A percentile compares a stretch with the other conserved stretches of the same genome.
phyloP scores from a whole-genome alignment of 2,329 filamentous ascomycete species.

The Eutypella sp. region DNA sequence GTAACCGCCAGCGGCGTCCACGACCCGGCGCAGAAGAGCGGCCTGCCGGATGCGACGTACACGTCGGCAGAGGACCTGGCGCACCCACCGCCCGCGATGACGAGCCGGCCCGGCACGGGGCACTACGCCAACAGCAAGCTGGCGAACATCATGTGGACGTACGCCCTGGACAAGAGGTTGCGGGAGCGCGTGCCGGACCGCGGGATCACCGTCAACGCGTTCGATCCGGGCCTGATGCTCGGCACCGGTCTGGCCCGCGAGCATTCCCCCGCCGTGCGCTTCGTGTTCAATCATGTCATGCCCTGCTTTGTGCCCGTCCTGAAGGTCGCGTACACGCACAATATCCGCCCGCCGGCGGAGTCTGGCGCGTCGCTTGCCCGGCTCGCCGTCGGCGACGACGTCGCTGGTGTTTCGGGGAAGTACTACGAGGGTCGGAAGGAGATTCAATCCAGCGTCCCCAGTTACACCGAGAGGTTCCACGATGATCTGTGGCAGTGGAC shows the following conservation, averaged over 20 bases:
- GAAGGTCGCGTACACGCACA: constrained; percentile 24
- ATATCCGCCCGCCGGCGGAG: constrained; percentile 34
- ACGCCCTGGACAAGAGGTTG: constrained; percentile 36
- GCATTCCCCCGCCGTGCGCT: constrained; percentile 18
- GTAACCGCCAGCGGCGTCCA: constrained; percentile 41
- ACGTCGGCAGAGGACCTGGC: constrained; percentile 40
- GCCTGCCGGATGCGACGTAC: constrained; percentile 38
- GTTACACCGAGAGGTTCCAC: constrained; percentile 39
- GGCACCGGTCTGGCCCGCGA: constrained; percentile 38
- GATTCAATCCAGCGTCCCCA: constrained; percentile 37
- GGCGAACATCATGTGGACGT: constrained; percentile 43
- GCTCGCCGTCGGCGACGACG: constrained; percentile 31
- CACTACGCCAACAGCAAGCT: constrained; percentile 43
- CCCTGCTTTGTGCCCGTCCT: constrained; percentile 32
- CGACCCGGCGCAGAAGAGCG: constrained; percentile 38
- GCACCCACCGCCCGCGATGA: constrained; percentile 27
- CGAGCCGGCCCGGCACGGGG: constrained; percentile 28
- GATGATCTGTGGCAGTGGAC: constrained; percentile 48
- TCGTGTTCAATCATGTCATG: constrained; percentile 31
- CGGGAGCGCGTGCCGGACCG: constrained; percentile 9
- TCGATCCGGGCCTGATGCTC: constrained; percentile 46
- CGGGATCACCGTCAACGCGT: constrained; percentile 34
- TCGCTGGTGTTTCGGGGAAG: constrained; percentile 29
- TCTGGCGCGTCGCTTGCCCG: constrained; percentile 36
- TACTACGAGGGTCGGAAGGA: constrained; percentile 40